These are phyloP conservation scores for Salix udensis DNA, from an alignment of 345 rosid species.

Conservation along the genomic window DNA sequence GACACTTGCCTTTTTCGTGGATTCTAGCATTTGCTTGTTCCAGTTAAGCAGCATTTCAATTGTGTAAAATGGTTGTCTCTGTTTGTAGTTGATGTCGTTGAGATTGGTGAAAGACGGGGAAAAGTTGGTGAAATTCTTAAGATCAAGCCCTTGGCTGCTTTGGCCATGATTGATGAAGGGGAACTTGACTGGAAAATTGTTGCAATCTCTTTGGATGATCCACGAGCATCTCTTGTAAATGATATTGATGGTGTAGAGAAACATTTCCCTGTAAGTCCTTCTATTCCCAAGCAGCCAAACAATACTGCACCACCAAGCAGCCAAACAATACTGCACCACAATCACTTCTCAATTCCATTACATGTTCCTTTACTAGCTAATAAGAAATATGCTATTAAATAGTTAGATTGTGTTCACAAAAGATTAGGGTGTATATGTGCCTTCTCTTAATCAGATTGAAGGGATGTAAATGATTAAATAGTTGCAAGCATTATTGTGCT, in stretches of 20 bases:
- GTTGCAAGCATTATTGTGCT: background rate
- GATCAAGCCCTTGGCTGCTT: constrained; percentile 82
- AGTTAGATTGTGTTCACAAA: background rate
- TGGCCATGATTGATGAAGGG: constrained; percentile 98
- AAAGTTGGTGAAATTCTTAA: constrained; percentile 72
- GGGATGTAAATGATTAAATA: background rate
- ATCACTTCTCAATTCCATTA: background rate
- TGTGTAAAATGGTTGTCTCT: background rate
- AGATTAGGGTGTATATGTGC: background rate
- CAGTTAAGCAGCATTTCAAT: background rate
- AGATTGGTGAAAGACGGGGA: constrained; percentile 69
- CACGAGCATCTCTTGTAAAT: constrained; percentile 85
- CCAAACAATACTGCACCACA: background rate
- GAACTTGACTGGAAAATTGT: constrained; percentile 98
- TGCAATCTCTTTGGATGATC: constrained; percentile 88
- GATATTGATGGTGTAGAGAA: constrained; percentile 85
- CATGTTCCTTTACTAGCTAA: background rate
- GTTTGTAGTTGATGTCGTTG: constrained; percentile 82
- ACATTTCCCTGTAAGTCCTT: constrained; percentile 76
- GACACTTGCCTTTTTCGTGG: background rate
- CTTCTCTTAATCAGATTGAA: background rate
- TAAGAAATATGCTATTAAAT: background rate
- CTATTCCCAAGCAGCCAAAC: background rate
- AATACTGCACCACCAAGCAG: background rate
- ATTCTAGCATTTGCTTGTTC: background rate